phyloP scores from a whole-genome alignment of 306 rosid species.

The Quercus agrifolia region DNA sequence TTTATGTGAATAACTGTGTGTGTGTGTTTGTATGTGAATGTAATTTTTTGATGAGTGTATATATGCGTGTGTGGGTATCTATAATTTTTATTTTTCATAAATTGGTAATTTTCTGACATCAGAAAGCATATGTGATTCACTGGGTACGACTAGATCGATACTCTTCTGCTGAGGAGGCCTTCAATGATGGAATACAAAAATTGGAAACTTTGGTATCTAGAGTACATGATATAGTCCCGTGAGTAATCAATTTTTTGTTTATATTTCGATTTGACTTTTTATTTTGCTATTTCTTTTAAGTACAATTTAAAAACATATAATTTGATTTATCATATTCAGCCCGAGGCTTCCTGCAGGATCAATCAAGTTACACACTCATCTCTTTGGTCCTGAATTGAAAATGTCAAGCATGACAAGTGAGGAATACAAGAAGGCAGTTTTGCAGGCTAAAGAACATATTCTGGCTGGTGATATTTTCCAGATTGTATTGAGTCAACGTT shows the following conservation, averaged over 20 bases:
- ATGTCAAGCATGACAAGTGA: constrained; percentile 74
- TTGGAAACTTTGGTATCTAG: constrained; percentile 64
- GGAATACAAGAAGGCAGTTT: constrained; percentile 78
- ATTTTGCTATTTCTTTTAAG: neutral
- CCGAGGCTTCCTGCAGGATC: constrained; percentile 95
- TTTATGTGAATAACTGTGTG: neutral
- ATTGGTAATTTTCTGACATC: constrained; percentile 15
- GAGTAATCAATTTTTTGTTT: constrained; percentile 32
- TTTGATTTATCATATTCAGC: constrained; percentile 53
- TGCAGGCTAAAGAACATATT: constrained; percentile 91
- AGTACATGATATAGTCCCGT: constrained; percentile 84
- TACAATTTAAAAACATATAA: constrained; percentile 17
- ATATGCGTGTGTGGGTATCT: no score
- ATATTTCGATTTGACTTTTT: constrained; percentile 4
- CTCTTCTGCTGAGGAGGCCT: constrained; percentile 73
- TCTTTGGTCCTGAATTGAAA: constrained; percentile 74
- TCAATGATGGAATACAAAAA: constrained; percentile 51
- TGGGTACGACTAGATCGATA: constrained; percentile 83
- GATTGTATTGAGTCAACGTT: constrained; percentile 91
- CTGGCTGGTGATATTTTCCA: constrained; percentile 96
- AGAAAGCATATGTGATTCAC: constrained; percentile 88
- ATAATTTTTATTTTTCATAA: neutral
- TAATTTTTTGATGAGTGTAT: neutral
- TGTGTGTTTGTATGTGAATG: neutral
- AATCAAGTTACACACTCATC: constrained; percentile 52